Conservation (phyloP, 306 rosid genomes). For the Purshia tridentata region DNA sequence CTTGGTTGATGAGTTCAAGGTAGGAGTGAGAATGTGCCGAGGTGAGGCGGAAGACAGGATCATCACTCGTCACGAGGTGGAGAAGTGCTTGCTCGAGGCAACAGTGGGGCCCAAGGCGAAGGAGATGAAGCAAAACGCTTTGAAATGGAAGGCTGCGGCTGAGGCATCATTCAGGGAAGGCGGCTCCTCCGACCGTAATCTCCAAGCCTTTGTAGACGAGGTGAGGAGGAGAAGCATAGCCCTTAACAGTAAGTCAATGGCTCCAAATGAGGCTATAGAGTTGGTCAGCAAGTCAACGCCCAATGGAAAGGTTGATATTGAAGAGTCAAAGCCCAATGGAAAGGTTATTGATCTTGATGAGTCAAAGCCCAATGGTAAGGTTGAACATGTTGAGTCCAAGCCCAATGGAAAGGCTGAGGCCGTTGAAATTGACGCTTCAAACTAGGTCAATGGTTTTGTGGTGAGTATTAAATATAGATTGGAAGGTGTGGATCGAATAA, state of each 20-base stretch:
- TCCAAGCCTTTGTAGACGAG: constrained; percentile 42
- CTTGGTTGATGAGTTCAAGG: constrained; percentile 48
- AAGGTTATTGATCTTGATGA: background rate
- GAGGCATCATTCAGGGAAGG: constrained; percentile 36
- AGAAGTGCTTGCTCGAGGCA: constrained; percentile 43
- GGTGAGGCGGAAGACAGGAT: constrained; percentile 32
- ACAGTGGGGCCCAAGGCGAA: constrained; percentile 26
- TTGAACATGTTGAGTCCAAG: background rate
- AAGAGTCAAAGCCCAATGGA: constrained; percentile 3
- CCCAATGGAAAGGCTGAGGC: background rate
- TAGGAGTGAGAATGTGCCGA: constrained; percentile 38
- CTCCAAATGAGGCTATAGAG: background rate
- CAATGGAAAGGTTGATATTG: background rate
- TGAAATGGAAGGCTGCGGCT: constrained; percentile 37
- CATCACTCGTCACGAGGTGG: constrained; percentile 35
- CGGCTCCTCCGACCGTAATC: constrained; percentile 45
- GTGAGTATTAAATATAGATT: too few relatives aligned
- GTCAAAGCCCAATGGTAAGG: background rate
- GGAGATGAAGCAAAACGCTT: constrained; percentile 34
- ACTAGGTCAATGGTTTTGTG: too few relatives aligned
- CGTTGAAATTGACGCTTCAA: background rate
- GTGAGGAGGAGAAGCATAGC: constrained; percentile 21
- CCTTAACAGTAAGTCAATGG: background rate
- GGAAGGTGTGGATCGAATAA: constrained; percentile 4
- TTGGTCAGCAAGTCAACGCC: constrained; percentile 4